Evolutionary conservation across 2,329 filamentous ascomycete genomes (phyloP).

Genomic region (Penicillium sp.): DNA sequence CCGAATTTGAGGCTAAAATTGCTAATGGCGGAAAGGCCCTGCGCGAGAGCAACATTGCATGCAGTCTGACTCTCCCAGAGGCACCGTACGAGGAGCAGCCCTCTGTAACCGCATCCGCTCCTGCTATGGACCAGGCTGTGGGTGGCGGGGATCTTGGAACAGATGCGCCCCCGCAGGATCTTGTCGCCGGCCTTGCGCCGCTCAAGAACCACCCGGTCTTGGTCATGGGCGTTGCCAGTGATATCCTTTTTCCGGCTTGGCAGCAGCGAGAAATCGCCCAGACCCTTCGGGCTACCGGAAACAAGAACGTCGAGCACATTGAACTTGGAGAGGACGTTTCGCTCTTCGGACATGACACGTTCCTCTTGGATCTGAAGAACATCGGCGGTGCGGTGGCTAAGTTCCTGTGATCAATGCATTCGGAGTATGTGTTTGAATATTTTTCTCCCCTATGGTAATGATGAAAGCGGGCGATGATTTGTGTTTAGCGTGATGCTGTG

Average conservation of each 20-base stretch:
- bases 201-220: constrained; percentile 71
- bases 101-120: no score
- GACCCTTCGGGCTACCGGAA: constrained; percentile 67
- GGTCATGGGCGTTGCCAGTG: constrained; percentile 87
- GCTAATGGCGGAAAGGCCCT: constrained; percentile 37
- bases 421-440: no score
- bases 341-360: constrained; percentile 92
- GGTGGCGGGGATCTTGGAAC: no score
- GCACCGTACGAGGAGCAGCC: constrained; percentile 78
- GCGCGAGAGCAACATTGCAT: constrained; percentile 44
- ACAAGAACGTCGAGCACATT: constrained; percentile 71
- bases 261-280: constrained; percentile 91
- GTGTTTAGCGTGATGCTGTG: no score
- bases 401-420: no score
- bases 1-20: constrained; percentile 52
- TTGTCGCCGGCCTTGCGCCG: constrained; percentile 63
- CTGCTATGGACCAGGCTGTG: constrained; percentile 42
- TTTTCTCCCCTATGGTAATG: no score
- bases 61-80: constrained; percentile 73
- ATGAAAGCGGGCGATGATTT: no score
- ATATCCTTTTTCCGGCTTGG: constrained; percentile 96
- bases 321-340: constrained; percentile 92
- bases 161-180: constrained; percentile 72
- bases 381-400: constrained; percentile 73
- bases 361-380: constrained; percentile 81